Evolutionary conservation across 306 rosid species (phyloP), one percentile per base, ranked within the genome.

Genomic region (Vachellia collinsii): DNA sequence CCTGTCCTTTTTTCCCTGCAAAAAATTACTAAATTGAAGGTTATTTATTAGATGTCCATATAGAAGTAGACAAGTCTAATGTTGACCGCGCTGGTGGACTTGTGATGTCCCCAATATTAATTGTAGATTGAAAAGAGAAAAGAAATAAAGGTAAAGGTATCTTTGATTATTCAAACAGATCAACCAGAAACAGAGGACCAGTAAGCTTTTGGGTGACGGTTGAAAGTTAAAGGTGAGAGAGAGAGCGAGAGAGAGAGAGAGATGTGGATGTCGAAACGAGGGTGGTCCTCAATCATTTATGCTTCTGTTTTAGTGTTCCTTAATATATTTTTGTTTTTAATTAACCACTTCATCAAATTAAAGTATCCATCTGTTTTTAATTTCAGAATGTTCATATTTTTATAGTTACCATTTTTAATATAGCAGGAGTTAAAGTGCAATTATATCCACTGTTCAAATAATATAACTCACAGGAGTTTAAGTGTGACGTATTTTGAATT

Each of bases 141-240:
- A 5, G 10, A 23, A 59, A 23, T 4, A 56, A 29, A 63, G 11
- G 14, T 11, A 42, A 5, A 43, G 56, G 56, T 16, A 69, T 22
- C 38, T n/a, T 43, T 69, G 74, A 69, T 42, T 42, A 69, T 69
- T 69, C 54, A 42, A 69, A 20, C 36, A 68, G 42, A 68, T n/a
- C 53, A 42, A n/a, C 4, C 3, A 42, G 7, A 20, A n/a, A 51
- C 11, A 34, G n/a, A 11, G 38, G n/a, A 67, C 14, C n/a, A 10
- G 29, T 3, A 14, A 11, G 53, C 37, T 42, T 68, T 20, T 42
- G 25, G 51, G 23, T 42, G 73, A 68, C 73, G 19, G 38, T 69
- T 69, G 74, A 69, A 11, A 69, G 74, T 69, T 69, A 20, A 42
- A 12, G 73, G 54, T 4, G 42, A 0, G 19, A 11, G 19, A 25